A percentile compares a stretch with the other conserved stretches of the same genome.
phyloP scores from a whole-genome alignment of 1,139 yeast genomes.

The Yamadazyma oceani region DNA sequence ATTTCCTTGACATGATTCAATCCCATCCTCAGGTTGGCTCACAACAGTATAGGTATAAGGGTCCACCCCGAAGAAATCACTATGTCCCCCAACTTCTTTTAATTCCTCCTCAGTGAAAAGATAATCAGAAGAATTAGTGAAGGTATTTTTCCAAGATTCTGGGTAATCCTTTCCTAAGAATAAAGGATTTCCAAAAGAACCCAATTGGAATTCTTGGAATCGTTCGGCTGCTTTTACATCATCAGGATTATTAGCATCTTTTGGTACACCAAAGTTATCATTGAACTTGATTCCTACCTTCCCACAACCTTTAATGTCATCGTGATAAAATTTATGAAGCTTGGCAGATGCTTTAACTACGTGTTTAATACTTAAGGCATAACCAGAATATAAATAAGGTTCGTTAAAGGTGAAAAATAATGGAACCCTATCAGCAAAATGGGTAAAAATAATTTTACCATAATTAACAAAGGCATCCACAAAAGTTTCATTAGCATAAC shows the following conservation, averaged over 20 bases:
- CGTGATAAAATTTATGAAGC: slow-evolving; percentile 28
- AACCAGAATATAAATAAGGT: slow-evolving; percentile 24
- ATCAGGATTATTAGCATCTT: slow-evolving; percentile 20
- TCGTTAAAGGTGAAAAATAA: slow-evolving; percentile 35
- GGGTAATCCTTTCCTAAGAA: slow-evolving; percentile 34
- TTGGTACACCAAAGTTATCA: slow-evolving; percentile 21
- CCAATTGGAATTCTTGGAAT: slow-evolving; percentile 25
- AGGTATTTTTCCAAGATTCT: slow-evolving; percentile 21
- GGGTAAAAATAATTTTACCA: slow-evolving; percentile 30
- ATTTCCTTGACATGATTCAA: slow-evolving; percentile 19
- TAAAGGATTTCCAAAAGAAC: slow-evolving; percentile 30
- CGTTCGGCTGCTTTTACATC: slow-evolving; percentile 27
- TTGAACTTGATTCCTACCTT: slow-evolving; percentile 22
- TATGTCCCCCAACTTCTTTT: slow-evolving; percentile 19
- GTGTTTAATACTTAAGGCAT: slow-evolving; percentile 24
- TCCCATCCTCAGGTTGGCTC: slow-evolving; percentile 22
- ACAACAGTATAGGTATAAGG: slow-evolving; percentile 30
- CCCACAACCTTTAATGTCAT: slow-evolving; percentile 22
- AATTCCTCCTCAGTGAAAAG: slow-evolving; percentile 27
- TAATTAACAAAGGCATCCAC: slow-evolving; percentile 32
- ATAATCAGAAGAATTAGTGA: slow-evolving; percentile 16
- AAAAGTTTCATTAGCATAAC: slow-evolving; percentile 25
- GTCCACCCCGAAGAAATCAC: slow-evolving; percentile 37
- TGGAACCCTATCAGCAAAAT: slow-evolving; percentile 33
- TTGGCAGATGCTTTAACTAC: slow-evolving; percentile 29